Conservation (phyloP, 2,329 filamentous ascomycete genomes). For the Colletotrichum camelliae region DNA sequence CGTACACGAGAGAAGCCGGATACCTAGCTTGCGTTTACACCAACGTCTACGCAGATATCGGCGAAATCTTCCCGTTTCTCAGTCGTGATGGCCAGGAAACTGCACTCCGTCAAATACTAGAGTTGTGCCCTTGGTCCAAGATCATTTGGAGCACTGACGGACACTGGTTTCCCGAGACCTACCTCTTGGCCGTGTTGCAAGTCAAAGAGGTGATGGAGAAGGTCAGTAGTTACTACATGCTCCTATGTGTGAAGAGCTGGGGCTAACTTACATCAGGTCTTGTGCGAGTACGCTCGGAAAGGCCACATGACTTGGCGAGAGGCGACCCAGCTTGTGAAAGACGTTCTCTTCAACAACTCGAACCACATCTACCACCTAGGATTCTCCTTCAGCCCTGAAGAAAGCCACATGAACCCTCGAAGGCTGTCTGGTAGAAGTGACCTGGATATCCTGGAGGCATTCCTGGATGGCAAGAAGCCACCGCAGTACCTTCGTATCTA, state of each 20-base stretch:
- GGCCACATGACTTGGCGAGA: constrained; percentile 65
- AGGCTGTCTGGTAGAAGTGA: constrained; percentile 30
- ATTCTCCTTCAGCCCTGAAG: constrained; percentile 41
- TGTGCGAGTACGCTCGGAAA: constrained; percentile 70
- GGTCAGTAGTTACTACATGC: constrained; percentile 40
- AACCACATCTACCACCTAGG: constrained; percentile 75
- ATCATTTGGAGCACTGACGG: constrained; percentile 83
- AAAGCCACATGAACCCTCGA: constrained; percentile 18
- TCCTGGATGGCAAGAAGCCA: constrained; percentile 53
- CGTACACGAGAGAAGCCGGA: constrained; percentile 78
- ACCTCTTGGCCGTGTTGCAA: constrained; percentile 73
- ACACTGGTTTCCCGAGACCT: constrained; percentile 81
- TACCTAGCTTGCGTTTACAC: constrained; percentile 79
- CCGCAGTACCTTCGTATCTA: constrained; percentile 75
- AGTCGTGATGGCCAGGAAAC: constrained; percentile 77
- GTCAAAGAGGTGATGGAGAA: constrained; percentile 73
- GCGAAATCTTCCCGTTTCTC: constrained; percentile 81
- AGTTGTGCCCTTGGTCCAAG: constrained; percentile 77
- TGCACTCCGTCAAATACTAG: constrained; percentile 74
- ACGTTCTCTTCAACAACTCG: constrained; percentile 78
- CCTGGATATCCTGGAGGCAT: constrained; percentile 37
- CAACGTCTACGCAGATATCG: constrained; percentile 84
- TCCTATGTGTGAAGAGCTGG: no score
- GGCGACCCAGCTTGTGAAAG: constrained; percentile 67
- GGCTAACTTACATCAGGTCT: no score